Evolutionary conservation across 306 rosid species (phyloP).

Genomic region (Sechiopsis laciniata): DNA sequence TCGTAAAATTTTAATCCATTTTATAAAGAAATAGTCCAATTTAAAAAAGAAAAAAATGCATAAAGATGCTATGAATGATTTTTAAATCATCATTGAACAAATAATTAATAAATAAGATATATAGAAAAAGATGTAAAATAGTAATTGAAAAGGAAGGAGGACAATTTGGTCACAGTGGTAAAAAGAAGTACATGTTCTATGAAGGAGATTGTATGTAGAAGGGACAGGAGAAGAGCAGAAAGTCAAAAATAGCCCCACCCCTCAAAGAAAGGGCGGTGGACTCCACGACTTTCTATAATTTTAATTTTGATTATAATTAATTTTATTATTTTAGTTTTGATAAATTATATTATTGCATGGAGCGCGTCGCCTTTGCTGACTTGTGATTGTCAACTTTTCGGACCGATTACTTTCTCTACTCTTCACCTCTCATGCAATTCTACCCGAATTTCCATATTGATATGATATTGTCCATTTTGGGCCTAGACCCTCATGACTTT

Average conservation of each 20-base stretch:
- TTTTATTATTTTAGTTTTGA: not conserved
- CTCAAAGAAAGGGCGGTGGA: not conserved
- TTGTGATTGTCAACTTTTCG: not conserved
- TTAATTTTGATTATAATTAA: not conserved
- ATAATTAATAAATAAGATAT: no score
- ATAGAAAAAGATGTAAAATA: not conserved
- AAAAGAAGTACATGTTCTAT: constrained; percentile 12
- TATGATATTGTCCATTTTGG: no score
- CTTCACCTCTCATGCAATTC: not conserved
- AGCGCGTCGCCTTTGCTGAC: constrained; percentile 1
- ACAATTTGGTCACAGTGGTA: constrained; percentile 13
- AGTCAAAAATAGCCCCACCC: constrained; percentile 18
- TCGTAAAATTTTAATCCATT: no score
- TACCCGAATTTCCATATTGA: no score
- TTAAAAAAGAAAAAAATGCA: no score
- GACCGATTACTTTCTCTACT: not conserved
- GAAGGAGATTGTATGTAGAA: not conserved
- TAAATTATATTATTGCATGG: not conserved
- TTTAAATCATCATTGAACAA: no score
- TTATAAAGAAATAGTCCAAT: no score
- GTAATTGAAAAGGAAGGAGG: not conserved
- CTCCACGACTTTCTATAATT: not conserved
- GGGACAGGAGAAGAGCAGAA: not conserved
- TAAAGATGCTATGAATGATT: no score
- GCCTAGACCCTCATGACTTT: no score